These are phyloP conservation scores for Nicotiana attenuata DNA, from an alignment of 257 asterid genomes.

Conservation along the genomic window DNA sequence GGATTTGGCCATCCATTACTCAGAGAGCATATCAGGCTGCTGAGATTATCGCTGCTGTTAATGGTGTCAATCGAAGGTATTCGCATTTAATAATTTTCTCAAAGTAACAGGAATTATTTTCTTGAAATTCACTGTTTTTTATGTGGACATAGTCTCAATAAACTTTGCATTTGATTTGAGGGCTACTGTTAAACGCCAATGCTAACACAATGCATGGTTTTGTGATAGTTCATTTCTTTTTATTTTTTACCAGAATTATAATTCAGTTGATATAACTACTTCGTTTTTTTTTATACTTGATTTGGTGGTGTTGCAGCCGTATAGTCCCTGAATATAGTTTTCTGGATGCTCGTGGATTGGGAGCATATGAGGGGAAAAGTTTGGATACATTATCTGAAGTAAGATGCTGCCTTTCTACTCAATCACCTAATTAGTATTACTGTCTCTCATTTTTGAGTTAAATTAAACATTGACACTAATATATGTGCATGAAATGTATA, in stretches of 20 bases:
- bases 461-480: not conserved
- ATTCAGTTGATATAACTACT: not conserved
- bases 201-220: not conserved
- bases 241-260: not conserved
- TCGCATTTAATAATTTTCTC: not conserved
- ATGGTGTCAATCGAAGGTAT: conserved; percentile 68
- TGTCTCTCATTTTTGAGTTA: not conserved
- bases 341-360: conserved; percentile 97
- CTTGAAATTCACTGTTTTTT: not conserved
- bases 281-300: not conserved
- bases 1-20: conserved; percentile 99
- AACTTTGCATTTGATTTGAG: not conserved
- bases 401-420: not conserved
- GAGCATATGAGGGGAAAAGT: conserved; percentile 83
- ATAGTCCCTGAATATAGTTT: conserved; percentile 93
- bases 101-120: not conserved
- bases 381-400: conserved; percentile 71
- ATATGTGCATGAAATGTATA: not conserved
- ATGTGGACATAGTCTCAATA: not conserved
- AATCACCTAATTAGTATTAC: not conserved
- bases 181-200: not conserved
- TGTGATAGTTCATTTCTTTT: not conserved
- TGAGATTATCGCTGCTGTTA: conserved; percentile 84
- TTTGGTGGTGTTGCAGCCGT: conserved; percentile 33
- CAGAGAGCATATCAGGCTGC: conserved; percentile 98